Evolutionary conservation across 2,329 filamentous ascomycete genomes (phyloP).

Genomic region (Emmonsia crescens): DNA sequence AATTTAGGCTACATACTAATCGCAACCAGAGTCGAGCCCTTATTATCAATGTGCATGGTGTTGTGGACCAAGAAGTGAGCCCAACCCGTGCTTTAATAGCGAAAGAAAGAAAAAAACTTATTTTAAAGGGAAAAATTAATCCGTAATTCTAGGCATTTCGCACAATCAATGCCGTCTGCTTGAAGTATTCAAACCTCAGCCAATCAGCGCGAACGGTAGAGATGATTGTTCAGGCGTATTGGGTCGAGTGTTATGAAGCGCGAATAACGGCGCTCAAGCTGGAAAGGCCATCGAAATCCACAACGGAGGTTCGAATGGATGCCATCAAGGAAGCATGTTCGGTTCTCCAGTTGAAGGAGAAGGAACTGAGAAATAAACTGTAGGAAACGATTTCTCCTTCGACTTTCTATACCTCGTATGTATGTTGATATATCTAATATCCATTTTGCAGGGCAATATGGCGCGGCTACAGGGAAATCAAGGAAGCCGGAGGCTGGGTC

Average conservation of each 20-base stretch:
- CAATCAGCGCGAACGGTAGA: conserved; percentile 47
- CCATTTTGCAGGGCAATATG: conserved; percentile 35
- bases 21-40: background rate
- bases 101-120: no score
- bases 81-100: background rate
- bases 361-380: conserved; percentile 43
- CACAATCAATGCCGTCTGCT: conserved; percentile 16
- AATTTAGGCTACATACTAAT: background rate
- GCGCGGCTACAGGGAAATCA: conserved; percentile 50
- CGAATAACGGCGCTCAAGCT: conserved; percentile 35
- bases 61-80: conserved; percentile 5
- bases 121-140: background rate
- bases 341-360: conserved; percentile 47
- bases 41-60: conserved; percentile 1
- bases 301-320: conserved; percentile 41
- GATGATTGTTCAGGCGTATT: conserved; percentile 48
- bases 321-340: conserved; percentile 44
- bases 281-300: conserved; percentile 32
- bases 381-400: conserved; percentile 2
- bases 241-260: conserved; percentile 46
- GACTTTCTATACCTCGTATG: background rate
- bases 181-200: conserved; percentile 32
- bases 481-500: conserved; percentile 46
- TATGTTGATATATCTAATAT: background rate
- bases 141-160: conserved; percentile 13